Percentiles rank a stretch among this genome's conserved stretches.
Conservation (phyloP, 139 green algal species). For the Chlamydomonas schloesseri region DNA sequence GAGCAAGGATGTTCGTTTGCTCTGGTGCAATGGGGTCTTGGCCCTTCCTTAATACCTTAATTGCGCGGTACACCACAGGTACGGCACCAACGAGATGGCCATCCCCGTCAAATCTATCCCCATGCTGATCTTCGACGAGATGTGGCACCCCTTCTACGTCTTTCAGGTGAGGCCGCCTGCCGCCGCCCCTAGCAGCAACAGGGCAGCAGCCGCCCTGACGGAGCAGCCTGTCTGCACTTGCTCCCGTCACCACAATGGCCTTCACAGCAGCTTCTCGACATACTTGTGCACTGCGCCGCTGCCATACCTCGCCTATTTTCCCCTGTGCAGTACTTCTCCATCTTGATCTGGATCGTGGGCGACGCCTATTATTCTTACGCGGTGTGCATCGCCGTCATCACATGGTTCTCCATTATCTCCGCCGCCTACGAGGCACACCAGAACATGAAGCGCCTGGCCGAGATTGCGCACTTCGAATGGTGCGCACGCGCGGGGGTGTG, state of each 20-base stretch:
- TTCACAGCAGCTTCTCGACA: no score
- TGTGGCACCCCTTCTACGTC: constrained; percentile 70
- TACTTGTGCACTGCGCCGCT: no score
- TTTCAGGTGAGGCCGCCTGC: constrained; percentile 48
- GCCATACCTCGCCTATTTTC: no score
- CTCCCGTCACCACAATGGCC: no score
- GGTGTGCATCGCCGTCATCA: constrained; percentile 68
- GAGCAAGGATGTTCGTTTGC: no score
- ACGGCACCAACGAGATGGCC: constrained; percentile 69
- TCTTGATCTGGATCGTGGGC: constrained; percentile 63
- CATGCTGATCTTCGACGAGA: constrained; percentile 62
- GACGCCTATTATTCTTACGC: constrained; percentile 67
- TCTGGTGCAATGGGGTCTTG: no score
- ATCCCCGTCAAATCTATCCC: constrained; percentile 62
- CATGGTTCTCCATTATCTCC: constrained; percentile 71
- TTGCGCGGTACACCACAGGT: constrained; percentile 26
- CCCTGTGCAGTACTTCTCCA: constrained; percentile 57
- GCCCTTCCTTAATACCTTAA: not conserved
- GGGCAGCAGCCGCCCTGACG: no score
- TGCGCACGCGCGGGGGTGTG: not conserved
- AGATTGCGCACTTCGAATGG: constrained; percentile 57
- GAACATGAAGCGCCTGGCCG: constrained; percentile 65
- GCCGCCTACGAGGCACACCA: constrained; percentile 56
- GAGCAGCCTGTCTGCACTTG: no score
- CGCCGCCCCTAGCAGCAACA: no score